Evolutionary conservation across 2,329 filamentous ascomycete species (phyloP), one percentile per base, ranked within the genome.

Genomic region (Xylaria hypoxylon): DNA sequence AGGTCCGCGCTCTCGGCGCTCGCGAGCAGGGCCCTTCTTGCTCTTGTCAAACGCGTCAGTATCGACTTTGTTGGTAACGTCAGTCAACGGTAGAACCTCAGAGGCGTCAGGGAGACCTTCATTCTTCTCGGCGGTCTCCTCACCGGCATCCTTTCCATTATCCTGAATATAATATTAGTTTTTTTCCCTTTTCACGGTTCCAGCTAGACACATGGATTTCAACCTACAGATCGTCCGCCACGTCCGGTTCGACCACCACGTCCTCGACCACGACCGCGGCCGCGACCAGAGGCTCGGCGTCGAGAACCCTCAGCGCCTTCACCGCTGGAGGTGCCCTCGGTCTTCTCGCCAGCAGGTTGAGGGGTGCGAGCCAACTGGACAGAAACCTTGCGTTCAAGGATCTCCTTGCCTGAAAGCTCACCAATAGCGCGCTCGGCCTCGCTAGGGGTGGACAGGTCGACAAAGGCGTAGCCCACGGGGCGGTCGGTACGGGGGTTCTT

Each of bases 401-500:
- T 96, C 84, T 96, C 94, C 87, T 97, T 94, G 82, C 95, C 95
- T 77, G 96, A 97, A 73, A 99, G 92, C 84, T 97, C 93, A 76
- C 89, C 86, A 77, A 99, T 98, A 78, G 96, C 96, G 81, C 94
- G 93, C 84, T 97, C 93, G 71, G 96, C 96, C 86, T 98, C 96
- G 73, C 89, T 89, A 68, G 96, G 93, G 72, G 95, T 97, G 69
- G 93, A 96, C 73, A 99, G 92, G 80, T 98, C 96, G 81, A 99
- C 96, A 80, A 99, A 99, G 79, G 96, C 96, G 83, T 98, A 99
- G 79, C 96, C 96, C 81, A 99, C 96, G 72, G 96, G 95, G 80
- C 96, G 95, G 83, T 94, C 95, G 83, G 95, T 99, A 82, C 96
- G 95, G 80, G 96, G 96, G 87, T 99, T 98, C 89, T 96, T 97